Percentiles rank a stretch among this genome's conserved stretches.
Conservation (phyloP, 805 yeast species). For the Saccharomycopsis olivae region DNA sequence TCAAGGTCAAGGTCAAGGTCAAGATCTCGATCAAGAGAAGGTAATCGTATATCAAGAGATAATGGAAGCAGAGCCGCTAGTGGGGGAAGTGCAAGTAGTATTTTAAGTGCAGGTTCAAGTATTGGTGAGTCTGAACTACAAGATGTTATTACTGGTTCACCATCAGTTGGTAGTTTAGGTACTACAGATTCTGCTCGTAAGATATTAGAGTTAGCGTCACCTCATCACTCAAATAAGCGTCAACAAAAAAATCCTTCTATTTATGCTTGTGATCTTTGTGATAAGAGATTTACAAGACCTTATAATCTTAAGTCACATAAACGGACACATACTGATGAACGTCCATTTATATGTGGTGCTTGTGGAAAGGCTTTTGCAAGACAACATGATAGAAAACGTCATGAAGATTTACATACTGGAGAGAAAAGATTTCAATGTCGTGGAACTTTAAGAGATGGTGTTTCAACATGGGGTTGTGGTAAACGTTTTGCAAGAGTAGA, state of each 20-base stretch:
- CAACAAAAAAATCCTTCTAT: conserved; percentile 64
- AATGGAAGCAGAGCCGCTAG: no score
- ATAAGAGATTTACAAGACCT: conserved; percentile 81
- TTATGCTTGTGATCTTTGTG: conserved; percentile 75
- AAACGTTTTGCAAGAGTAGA: conserved; percentile 72
- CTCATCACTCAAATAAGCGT: conserved; percentile 41
- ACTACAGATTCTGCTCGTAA: no score
- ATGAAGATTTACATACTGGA: conserved; percentile 67
- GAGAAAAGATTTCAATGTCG: conserved; percentile 65
- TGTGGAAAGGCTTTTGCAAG: conserved; percentile 81
- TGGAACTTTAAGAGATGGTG: conserved; percentile 49
- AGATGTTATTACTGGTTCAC: no score
- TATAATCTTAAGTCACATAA: conserved; percentile 87
- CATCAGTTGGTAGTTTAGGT: no score
- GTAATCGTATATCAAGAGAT: conserved; percentile 3
- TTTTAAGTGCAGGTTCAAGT: no score
- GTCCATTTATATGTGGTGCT: conserved; percentile 61
- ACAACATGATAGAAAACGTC: conserved; percentile 68
- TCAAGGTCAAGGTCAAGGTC: conserved; percentile 26
- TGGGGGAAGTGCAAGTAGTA: no score
- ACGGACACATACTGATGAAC: conserved; percentile 80
- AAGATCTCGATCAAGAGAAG: conserved; percentile 23
- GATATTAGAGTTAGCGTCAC: conserved; percentile 55
- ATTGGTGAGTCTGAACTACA: no score
- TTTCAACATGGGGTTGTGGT: conserved; percentile 64